Conservation (phyloP, 2,329 filamentous ascomycete species). For the Hypoxylon sp. region DNA sequence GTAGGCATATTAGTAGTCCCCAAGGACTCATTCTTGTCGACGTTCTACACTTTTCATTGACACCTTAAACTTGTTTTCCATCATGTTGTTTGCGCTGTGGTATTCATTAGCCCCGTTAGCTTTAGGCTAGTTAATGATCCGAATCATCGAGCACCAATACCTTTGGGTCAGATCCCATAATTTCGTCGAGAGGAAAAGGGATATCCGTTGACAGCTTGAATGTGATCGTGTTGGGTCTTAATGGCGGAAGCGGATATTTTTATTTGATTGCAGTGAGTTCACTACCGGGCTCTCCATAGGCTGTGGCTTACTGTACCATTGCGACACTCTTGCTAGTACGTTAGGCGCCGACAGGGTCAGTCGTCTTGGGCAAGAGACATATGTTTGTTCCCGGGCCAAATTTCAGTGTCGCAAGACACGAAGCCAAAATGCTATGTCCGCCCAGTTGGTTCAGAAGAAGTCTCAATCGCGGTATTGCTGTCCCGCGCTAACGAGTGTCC, state of each 20-base stretch:
- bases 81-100: slow-evolving; percentile 7
- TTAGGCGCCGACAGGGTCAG: slow-evolving; percentile 27
- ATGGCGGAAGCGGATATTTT: slow-evolving; percentile 8
- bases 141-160: not conserved
- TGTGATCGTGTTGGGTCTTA: slow-evolving; percentile 17
- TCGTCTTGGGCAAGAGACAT: slow-evolving; percentile 24
- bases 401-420: slow-evolving; percentile 32
- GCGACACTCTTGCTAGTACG: slow-evolving; percentile 24
- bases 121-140: not conserved
- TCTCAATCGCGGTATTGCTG: slow-evolving; percentile 46
- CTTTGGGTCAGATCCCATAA: slow-evolving; percentile 11
- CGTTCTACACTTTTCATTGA: not conserved
- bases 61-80: not conserved
- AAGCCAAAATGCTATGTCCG: slow-evolving; percentile 43
- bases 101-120: slow-evolving; percentile 10
- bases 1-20: not conserved
- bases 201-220: slow-evolving; percentile 15
- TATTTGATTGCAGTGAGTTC: slow-evolving; percentile 32
- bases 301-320: slow-evolving; percentile 16
- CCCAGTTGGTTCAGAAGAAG: slow-evolving; percentile 43
- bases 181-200: slow-evolving; percentile 10
- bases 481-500: slow-evolving; percentile 46
- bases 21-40: not conserved
- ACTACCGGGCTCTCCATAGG: not conserved
- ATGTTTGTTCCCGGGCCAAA: slow-evolving; percentile 16